Conservation (phyloP, 345 rosid genomes). For the Diplotaxis tenuifolia region DNA sequence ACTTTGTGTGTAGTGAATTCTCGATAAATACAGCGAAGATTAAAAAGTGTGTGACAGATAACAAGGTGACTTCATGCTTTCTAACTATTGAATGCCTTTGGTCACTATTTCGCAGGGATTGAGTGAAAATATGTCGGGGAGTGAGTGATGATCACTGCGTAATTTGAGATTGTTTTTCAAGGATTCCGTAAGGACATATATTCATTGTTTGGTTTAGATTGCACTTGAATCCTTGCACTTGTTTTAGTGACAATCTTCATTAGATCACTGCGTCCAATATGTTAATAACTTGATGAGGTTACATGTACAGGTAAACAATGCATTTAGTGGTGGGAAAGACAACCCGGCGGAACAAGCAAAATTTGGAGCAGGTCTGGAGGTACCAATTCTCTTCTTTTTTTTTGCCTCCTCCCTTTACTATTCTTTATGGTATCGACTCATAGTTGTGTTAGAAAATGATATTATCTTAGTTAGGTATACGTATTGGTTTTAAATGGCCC, state of each 20-base stretch:
- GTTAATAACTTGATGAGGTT: neutral
- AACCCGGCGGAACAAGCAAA: constrained; percentile 35
- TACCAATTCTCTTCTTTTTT: constrained; percentile 14
- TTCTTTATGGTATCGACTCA: neutral
- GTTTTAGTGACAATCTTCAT: neutral
- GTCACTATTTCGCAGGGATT: constrained; percentile 58
- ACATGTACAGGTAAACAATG: constrained; percentile 62
- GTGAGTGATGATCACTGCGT: too few species aligned
- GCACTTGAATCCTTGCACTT: neutral
- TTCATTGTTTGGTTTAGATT: neutral
- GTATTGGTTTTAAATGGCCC: too few species aligned
- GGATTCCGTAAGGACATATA: neutral
- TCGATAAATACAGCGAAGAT: neutral
- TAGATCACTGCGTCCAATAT: neutral
- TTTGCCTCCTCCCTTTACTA: neutral
- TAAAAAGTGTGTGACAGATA: neutral
- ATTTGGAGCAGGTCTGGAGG: constrained; percentile 90
- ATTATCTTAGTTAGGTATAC: neutral
- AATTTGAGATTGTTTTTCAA: too few species aligned
- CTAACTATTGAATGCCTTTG: neutral
- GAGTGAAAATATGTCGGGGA: too few species aligned
- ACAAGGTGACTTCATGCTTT: neutral
- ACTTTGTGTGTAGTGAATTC: neutral
- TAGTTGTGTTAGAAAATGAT: neutral
- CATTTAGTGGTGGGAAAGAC: constrained; percentile 82